These are phyloP conservation scores for Cadophora sp. DNA, from an alignment of 2,329 filamentous ascomycete genomes.

Conservation along the genomic window DNA sequence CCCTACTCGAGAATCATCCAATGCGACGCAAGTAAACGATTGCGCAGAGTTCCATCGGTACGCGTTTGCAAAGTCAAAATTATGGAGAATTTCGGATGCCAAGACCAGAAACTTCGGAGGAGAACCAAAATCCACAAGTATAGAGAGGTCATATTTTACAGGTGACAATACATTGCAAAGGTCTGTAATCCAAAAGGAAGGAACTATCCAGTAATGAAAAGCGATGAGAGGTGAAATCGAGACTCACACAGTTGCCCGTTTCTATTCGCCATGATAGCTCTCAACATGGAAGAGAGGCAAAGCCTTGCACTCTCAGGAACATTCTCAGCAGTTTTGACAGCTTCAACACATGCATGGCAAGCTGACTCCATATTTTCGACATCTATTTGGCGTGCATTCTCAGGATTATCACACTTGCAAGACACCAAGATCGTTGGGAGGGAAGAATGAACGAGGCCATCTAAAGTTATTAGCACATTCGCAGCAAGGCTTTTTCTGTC, in stretches of 20 bases:
- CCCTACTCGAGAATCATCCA: constrained; percentile 8
- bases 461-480: constrained; percentile 52
- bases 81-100: constrained; percentile 18
- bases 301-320: constrained; percentile 75
- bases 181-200: neutral
- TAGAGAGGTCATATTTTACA: neutral
- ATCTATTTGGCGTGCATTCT: constrained; percentile 73
- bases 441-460: constrained; percentile 73
- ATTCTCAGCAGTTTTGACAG: constrained; percentile 75
- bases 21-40: neutral
- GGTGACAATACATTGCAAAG: neutral
- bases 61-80: constrained; percentile 13
- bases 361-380: constrained; percentile 69
- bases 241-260: constrained; percentile 63
- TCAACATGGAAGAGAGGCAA: constrained; percentile 78
- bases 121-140: constrained; percentile 1
- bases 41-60: neutral
- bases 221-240: neutral
- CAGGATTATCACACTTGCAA: constrained; percentile 86
- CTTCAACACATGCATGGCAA: constrained; percentile 73
- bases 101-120: constrained; percentile 13
- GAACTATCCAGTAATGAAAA: neutral
- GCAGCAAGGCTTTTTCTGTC: neutral
- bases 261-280: constrained; percentile 70
- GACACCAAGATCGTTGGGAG: constrained; percentile 84